phyloP scores from a whole-genome alignment of 768 basidiomycete genomes.

The Porphyrellus cyaneotinctus region DNA sequence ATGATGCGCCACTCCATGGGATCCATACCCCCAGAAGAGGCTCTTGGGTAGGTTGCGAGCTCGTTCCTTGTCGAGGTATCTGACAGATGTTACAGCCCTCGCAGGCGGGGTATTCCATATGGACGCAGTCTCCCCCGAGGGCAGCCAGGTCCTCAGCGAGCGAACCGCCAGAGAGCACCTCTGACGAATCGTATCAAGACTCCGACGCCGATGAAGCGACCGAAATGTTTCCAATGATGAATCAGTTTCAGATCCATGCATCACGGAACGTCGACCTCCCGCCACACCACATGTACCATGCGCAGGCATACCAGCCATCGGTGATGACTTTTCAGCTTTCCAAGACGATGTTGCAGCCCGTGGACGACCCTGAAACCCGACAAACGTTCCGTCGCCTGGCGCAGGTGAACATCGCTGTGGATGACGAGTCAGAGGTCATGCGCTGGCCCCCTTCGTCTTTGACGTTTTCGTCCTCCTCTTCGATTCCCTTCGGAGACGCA shows the following conservation, averaged over 20 bases:
- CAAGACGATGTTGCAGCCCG: conserved; percentile 18
- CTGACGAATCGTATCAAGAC: conserved; percentile 28
- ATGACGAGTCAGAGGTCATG: conserved; percentile 12
- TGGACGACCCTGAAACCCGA: conserved; percentile 28
- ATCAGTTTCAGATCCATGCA: conserved; percentile 27
- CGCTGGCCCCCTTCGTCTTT: conserved; percentile 3
- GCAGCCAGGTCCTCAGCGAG: conserved; percentile 27
- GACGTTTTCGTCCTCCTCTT: neutral
- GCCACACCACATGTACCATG: conserved; percentile 2
- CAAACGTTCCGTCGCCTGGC: conserved; percentile 16
- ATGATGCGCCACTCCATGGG: conserved; percentile 7
- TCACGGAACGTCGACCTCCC: conserved; percentile 7
- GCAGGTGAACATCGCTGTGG: conserved; percentile 16
- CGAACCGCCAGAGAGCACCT: conserved; percentile 28
- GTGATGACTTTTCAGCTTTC: conserved; percentile 33
- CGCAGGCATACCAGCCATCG: conserved; percentile 21
- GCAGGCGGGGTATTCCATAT: conserved; percentile 11
- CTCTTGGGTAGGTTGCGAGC: conserved; percentile 24
- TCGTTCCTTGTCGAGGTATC: conserved; percentile 2
- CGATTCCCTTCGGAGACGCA: conserved; percentile 3
- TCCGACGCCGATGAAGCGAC: conserved; percentile 26
- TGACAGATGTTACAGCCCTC: conserved; percentile 22
- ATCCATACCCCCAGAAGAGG: conserved; percentile 18
- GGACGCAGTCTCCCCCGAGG: conserved; percentile 12
- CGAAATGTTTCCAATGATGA: conserved; percentile 32